These are phyloP conservation scores for Citrullus amarus DNA, from an alignment of 306 rosid genomes.

Conservation along the genomic window DNA sequence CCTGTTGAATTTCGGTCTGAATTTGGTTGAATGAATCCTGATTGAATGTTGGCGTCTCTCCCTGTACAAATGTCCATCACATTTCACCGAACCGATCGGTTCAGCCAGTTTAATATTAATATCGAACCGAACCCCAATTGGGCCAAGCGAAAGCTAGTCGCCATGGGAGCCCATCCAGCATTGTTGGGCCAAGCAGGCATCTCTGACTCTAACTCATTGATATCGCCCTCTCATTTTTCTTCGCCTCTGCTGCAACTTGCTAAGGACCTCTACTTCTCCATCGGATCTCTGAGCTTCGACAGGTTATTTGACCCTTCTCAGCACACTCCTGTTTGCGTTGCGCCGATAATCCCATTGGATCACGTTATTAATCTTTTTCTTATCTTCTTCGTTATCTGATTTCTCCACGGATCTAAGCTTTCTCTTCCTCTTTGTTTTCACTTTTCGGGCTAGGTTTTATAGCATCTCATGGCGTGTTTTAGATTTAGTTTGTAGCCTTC, in stretches of 20 bases:
- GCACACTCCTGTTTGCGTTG: not conserved
- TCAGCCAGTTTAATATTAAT: not conserved
- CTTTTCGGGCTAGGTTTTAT: not conserved
- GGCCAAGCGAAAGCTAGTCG: not conserved
- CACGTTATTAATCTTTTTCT: not conserved
- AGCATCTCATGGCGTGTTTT: not conserved
- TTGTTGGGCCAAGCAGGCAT: not conserved
- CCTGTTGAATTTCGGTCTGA: not conserved
- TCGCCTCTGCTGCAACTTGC: not conserved
- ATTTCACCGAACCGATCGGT: not conserved
- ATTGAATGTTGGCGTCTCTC: not conserved
- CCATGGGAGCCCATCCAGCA: not conserved
- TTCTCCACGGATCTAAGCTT: not conserved
- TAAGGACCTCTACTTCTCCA: not conserved
- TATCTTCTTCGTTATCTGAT: not conserved
- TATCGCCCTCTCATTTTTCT: not conserved
- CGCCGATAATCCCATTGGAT: not conserved
- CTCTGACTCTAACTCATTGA: not conserved
- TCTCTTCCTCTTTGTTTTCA: not conserved
- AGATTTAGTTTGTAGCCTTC: not conserved
- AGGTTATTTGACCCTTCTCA: conserved; percentile 2
- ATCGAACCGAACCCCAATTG: not conserved
- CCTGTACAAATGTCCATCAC: not conserved
- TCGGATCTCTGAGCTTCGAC: conserved; percentile 1
- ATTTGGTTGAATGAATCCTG: not conserved